Evolutionary conservation across 2,329 filamentous ascomycete species (phyloP), one percentile per base, ranked within the genome.

Genomic region (Claviceps sp.): DNA sequence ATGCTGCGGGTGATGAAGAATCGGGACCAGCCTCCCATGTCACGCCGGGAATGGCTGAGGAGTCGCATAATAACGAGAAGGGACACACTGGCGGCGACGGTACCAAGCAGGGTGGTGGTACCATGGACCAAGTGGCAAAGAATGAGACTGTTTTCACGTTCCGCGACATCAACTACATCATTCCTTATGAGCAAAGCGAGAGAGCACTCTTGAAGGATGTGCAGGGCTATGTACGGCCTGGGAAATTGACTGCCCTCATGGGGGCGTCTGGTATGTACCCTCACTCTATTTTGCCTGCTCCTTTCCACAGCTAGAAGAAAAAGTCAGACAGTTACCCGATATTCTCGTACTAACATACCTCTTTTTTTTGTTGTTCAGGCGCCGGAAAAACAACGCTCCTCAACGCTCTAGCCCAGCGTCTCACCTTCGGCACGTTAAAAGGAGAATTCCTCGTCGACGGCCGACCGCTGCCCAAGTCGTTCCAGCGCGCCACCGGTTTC

Each of bases 401-500:
- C 43, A 83, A 88, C 64, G 82, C 84, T 2, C 73, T 91, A 20
- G 85, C 86, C 34, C 84, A 82, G 48, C 83, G 87, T 59, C 80
- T 85, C 41, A 89, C 79, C 1, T 85, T 87, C 72, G 88, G 88
- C 60, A 81, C 85, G 20, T 79, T 91, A 11, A 78, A 76, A 1
- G 88, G 88, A 48, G 81, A 89, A 49, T 88, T 91, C 72, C 70
- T 89, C n/a, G 84, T 90, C 7, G 85, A 90, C 58, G 86, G 86
- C 2, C 76, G 76, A 22, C 80, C 79, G 47, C 78, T 85, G 14
- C 85, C 88, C 51, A 78, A 76, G 43, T 86, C 83, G 0, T 91
- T 91, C 71, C 87, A 90, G 63, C 78, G 87, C 46, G 87, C 87
- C 60, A 89, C 85, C 0, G 87, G 87, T 26, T 91, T 72, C 52